Conservation (phyloP, 768 basidiomycete species). For the Aureoboletus auriporus region DNA sequence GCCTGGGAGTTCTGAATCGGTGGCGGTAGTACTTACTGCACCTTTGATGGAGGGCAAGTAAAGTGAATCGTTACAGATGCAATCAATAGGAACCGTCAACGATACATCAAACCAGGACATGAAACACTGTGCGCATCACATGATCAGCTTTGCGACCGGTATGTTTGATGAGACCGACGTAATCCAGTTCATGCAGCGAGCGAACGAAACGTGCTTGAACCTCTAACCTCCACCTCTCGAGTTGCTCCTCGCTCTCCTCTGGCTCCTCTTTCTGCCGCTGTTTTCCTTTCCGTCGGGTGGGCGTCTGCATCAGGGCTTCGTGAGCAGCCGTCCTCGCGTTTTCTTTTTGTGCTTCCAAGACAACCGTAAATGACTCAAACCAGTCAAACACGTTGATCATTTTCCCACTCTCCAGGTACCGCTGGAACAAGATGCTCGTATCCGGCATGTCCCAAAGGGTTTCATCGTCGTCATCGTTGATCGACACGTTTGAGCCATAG, state of each 20-base stretch:
- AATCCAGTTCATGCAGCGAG: constrained; percentile 78
- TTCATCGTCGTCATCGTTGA: constrained; percentile 25
- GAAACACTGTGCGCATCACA: constrained; percentile 65
- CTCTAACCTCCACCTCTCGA: constrained; percentile 55
- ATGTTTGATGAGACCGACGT: constrained; percentile 75
- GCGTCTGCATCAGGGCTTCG: constrained; percentile 7
- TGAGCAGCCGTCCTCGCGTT: background rate
- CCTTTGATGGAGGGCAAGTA: too few relatives aligned
- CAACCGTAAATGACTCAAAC: constrained; percentile 73
- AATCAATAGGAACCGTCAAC: background rate
- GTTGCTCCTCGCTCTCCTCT: constrained; percentile 31
- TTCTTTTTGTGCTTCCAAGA: constrained; percentile 54
- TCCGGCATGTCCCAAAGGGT: constrained; percentile 60
- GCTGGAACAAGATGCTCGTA: constrained; percentile 68
- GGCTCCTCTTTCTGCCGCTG: constrained; percentile 21
- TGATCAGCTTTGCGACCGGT: constrained; percentile 77
- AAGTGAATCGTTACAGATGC: background rate
- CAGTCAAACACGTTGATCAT: constrained; percentile 88
- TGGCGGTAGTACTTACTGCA: too few relatives aligned
- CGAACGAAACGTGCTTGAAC: constrained; percentile 77
- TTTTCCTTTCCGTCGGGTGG: constrained; percentile 23
- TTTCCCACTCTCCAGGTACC: constrained; percentile 76
- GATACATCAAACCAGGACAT: constrained; percentile 28
- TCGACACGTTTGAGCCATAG: constrained; percentile 26
- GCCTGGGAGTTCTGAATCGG: background rate